Base-by-base conservation (phyloP, 2,329 filamentous ascomycete species). In the Lecanicillium sp. region DNA sequence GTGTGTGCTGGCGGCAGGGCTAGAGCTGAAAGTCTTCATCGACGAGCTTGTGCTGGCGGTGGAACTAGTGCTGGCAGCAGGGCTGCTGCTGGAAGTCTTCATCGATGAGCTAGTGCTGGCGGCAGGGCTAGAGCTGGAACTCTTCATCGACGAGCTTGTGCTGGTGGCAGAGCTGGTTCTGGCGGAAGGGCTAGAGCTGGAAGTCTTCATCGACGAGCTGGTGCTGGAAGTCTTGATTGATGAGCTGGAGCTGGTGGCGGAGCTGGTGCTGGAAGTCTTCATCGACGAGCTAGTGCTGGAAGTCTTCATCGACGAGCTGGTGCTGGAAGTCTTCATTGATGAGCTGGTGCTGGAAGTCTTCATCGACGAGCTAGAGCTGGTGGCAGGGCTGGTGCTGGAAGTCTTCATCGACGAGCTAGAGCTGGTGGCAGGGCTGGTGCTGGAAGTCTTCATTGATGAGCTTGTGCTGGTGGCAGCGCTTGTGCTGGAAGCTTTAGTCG, bases 401-500 rank as follows among this genome's bases (percentile, higher is more conserved):
- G 36, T 39, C 12, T 40, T 34, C 22, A 29, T 33, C 5, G 43
- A 31, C 8, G 36, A 29, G 11, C 20, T 39, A 8, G 42, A 35
- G 3, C 43, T 33, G 13, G 35, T 28, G 19, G 44, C 22, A 19
- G 43, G 33, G 30, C 29, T 38, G 25, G 44, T 32, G 17, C 33
- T 22, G 36, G 35, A 40, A 37, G 40, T 36, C 14, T 31, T 22
- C 17, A 39, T 40, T n/a, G 33, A 11, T 15, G 37, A 37, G 12
- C 41, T 36, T 12, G 43, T 36, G 20, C 19, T 37, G 14, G 44
- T 36, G 11, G 47, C 34, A 25, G 30, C 31, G n/a, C 41, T 14
- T 2, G 42, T 36, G 6, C 37, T 40, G 15, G 44, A 44, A 25
- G 49, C 49, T 30, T 36, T 50, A 40, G 49, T 54, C 20, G 48